A percentile compares a stretch with the other conserved stretches of the same genome.
phyloP scores from a whole-genome alignment of 441 rosid species.

The Mallotus repandus region DNA sequence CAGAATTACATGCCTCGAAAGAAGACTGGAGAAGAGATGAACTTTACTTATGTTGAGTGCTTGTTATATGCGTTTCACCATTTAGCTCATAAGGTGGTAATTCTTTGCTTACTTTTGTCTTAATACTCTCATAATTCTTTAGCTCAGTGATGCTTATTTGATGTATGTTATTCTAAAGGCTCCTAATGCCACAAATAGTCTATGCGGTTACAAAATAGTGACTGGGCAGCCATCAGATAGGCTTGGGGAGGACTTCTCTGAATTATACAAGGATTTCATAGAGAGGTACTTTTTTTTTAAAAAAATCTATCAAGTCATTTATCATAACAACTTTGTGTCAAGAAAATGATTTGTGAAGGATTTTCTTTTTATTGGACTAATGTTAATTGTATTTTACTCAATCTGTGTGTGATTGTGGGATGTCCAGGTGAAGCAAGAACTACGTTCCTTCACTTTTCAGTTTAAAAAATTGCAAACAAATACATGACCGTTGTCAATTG shows the following conservation, averaged over 20 bases:
- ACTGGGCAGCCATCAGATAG: slow-evolving; percentile 99
- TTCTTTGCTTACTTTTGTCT: slow-evolving; percentile 10
- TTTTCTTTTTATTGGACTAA: not conserved
- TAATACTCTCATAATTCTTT: not conserved
- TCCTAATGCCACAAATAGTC: slow-evolving; percentile 92
- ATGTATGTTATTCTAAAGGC: slow-evolving; percentile 50
- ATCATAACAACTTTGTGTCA: not conserved
- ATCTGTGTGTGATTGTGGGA: not conserved
- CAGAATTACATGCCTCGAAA: slow-evolving; percentile 92
- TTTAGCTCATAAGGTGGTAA: slow-evolving; percentile 69
- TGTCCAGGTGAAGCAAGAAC: not conserved
- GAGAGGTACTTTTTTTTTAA: slow-evolving; percentile 51
- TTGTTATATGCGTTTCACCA: slow-evolving; percentile 84
- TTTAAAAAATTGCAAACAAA: not conserved
- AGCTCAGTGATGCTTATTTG: slow-evolving; percentile 26
- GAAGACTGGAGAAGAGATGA: slow-evolving; percentile 92
- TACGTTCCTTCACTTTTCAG: not conserved
- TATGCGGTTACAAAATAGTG: slow-evolving; percentile 95
- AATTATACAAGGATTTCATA: slow-evolving; percentile 71
- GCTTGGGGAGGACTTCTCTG: slow-evolving; percentile 98
- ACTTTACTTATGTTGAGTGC: slow-evolving; percentile 92
- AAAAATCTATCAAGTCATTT: not conserved
- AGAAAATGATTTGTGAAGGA: not conserved
- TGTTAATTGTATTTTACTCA: not conserved
- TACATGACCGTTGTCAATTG: not conserved